Percentiles rank a stretch among this genome's conserved stretches.
These are phyloP conservation scores for Monascus purpureus DNA, from an alignment of 495 filamentous ascomycete species.

Conservation along the genomic window DNA sequence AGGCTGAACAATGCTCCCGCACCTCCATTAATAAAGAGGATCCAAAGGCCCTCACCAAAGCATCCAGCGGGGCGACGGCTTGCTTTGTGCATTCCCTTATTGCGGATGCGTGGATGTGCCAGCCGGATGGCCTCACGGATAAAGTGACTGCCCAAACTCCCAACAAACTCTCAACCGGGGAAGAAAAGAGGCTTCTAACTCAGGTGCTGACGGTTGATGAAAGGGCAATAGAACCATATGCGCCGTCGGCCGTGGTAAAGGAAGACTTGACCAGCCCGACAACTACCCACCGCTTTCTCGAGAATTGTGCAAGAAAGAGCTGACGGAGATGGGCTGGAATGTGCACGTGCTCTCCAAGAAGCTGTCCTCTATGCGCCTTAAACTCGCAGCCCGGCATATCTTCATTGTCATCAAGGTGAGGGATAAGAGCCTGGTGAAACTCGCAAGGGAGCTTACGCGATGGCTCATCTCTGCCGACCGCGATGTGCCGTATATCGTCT, in stretches of 20 bases:
- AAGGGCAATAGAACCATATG: no score
- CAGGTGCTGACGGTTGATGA: no score
- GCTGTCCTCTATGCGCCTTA: constrained; percentile 62
- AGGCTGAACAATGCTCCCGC: no score
- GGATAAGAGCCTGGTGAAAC: constrained; percentile 64
- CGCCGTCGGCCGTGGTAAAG: constrained; percentile 10
- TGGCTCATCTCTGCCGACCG: constrained; percentile 79
- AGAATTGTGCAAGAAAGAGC: constrained; percentile 79
- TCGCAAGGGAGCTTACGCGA: constrained; percentile 61
- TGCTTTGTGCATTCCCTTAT: constrained; percentile 80
- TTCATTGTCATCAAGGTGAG: constrained; percentile 84
- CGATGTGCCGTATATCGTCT: constrained; percentile 55
- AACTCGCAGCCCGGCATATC: constrained; percentile 65
- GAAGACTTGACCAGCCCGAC: constrained; percentile 11
- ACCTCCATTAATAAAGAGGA: no score
- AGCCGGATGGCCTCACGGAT: constrained; percentile 15
- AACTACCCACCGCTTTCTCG: constrained; percentile 33
- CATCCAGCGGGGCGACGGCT: no score
- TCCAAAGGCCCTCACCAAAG: no score
- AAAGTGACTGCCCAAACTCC: constrained; percentile 11
- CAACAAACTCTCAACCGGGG: no score
- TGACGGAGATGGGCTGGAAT: constrained; percentile 92
- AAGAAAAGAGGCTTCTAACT: no score
- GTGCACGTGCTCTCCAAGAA: constrained; percentile 83
- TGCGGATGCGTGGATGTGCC: constrained; percentile 32